Evolutionary conservation across 495 filamentous ascomycete species (phyloP).

Genomic region (Talaromyces liani): DNA sequence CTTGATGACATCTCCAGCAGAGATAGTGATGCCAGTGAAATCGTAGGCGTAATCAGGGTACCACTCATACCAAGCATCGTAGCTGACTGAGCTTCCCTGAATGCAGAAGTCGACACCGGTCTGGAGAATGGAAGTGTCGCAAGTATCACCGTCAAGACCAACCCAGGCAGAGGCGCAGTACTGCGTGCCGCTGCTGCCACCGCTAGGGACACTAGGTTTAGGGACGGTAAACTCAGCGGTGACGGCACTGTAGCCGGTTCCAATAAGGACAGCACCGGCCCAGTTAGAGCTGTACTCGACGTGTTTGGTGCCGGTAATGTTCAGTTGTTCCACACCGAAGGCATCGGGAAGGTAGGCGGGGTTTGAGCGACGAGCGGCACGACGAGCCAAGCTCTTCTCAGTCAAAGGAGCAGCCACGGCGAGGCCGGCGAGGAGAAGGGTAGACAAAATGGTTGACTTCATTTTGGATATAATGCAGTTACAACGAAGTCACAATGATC

Average conservation of each 20-base stretch:
- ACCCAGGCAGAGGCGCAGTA: slow-evolving; percentile 51
- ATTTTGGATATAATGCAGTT: background rate
- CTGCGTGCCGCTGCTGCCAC: slow-evolving; percentile 11
- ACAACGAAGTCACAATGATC: background rate
- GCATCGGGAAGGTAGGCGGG: background rate
- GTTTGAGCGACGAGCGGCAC: slow-evolving; percentile 5
- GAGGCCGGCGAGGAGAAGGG: slow-evolving; percentile 4
- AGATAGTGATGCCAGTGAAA: slow-evolving; percentile 43
- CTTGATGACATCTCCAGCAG: slow-evolving; percentile 48
- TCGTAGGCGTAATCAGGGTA: slow-evolving; percentile 50
- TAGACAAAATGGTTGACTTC: background rate
- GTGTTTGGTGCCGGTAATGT: slow-evolving; percentile 10
- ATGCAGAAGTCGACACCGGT: slow-evolving; percentile 55
- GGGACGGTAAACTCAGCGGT: slow-evolving; percentile 51
- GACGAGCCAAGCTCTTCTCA: slow-evolving; percentile 7
- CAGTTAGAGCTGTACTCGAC: slow-evolving; percentile 50
- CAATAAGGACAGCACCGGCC: slow-evolving; percentile 48
- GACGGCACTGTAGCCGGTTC: slow-evolving; percentile 41
- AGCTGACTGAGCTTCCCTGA: slow-evolving; percentile 24
- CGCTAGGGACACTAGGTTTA: slow-evolving; percentile 35
- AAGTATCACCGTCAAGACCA: slow-evolving; percentile 57
- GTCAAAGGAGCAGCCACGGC: slow-evolving; percentile 1
- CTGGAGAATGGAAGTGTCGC: slow-evolving; percentile 49
- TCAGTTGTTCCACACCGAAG: background rate
- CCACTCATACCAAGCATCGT: slow-evolving; percentile 61